Evolutionary conservation across 805 yeast genomes (phyloP), one percentile per base, ranked within the genome.

Genomic region (Saturnispora galanensis): DNA sequence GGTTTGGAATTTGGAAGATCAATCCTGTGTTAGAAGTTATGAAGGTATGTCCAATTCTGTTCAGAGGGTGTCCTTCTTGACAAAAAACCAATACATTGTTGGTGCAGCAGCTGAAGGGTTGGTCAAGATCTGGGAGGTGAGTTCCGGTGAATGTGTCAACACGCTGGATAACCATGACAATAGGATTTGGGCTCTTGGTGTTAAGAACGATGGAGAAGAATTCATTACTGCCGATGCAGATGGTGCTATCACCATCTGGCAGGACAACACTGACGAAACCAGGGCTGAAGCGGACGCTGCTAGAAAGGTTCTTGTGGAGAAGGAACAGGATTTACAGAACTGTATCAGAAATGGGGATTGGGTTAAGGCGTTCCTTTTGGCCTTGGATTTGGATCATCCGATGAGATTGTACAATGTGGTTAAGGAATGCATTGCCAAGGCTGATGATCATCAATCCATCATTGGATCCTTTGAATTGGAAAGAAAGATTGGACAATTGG

Each of bases 1-100:
- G 56, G 71, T 88, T 36, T 93, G 99, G 99, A 83, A 84, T 31
- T 66, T 93, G 55, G 74, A 70, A 35, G 90, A 87, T 52, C 86
- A 73, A 59, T 69, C 80, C 1, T 87, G 96, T 57, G 57, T 73
- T 30, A 78, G 79, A 54, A 93, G 96, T 2, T 80, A 89, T 58
- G 97, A 93, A 65, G 96, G 97, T 3, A 97, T 89, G 62, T 77
- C 95, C 10, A 90, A 88, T 57, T 84, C 97, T 0, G 89, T 93
- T 3, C 93, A 90, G 63, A 76, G 93, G 63, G 82, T 82, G 38
- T 68, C 74, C 29, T 87, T 86, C 57, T 68, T 84, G 47, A 76
- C 79, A 50, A 71, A 70, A 41, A 79, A 81, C 52, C 74, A 74
- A 42, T 93, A 84, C 59, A 56, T 90, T 4, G 67, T 84, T 15